These are phyloP conservation scores for Epichloe bromicola DNA, from an alignment of 2,329 filamentous ascomycete genomes.

Conservation along the genomic window DNA sequence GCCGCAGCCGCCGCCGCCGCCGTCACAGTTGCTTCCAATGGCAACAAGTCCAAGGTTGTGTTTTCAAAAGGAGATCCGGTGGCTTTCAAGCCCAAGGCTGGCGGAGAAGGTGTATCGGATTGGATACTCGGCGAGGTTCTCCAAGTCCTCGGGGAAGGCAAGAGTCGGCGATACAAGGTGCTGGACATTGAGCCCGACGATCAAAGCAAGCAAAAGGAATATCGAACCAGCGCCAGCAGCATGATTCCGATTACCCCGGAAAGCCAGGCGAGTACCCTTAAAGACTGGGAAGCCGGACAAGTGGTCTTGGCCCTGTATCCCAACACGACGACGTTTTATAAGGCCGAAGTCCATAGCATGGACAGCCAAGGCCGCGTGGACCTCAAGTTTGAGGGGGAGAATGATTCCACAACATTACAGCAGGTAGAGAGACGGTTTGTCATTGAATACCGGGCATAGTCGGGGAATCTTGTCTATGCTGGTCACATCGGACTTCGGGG, in stretches of 20 bases:
- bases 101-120: conserved; percentile 36
- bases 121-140: conserved; percentile 72
- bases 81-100: conserved; percentile 49
- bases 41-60: conserved; percentile 35
- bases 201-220: conserved; percentile 52
- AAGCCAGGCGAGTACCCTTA: conserved; percentile 33
- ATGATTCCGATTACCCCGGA: conserved; percentile 63
- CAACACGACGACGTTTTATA: conserved; percentile 75
- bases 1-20: not conserved
- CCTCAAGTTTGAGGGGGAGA: conserved; percentile 69
- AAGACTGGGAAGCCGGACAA: conserved; percentile 53
- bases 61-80: conserved; percentile 52
- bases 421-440: conserved; percentile 66
- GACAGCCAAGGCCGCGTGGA: conserved; percentile 42
- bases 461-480: too few relatives aligned
- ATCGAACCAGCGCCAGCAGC: conserved; percentile 57
- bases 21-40: conserved; percentile 7
- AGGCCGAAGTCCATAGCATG: conserved; percentile 66
- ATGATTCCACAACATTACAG: conserved; percentile 59
- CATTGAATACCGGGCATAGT: conserved; percentile 48
- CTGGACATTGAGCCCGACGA: conserved; percentile 68
- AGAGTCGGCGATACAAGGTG: conserved; percentile 66
- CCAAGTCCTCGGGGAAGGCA: conserved; percentile 61
- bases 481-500: too few relatives aligned
- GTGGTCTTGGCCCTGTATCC: conserved; percentile 69